Evolutionary conservation across 768 basidiomycete species (phyloP), one percentile per base, ranked within the genome.

Genomic region (Suillus decipiens): DNA sequence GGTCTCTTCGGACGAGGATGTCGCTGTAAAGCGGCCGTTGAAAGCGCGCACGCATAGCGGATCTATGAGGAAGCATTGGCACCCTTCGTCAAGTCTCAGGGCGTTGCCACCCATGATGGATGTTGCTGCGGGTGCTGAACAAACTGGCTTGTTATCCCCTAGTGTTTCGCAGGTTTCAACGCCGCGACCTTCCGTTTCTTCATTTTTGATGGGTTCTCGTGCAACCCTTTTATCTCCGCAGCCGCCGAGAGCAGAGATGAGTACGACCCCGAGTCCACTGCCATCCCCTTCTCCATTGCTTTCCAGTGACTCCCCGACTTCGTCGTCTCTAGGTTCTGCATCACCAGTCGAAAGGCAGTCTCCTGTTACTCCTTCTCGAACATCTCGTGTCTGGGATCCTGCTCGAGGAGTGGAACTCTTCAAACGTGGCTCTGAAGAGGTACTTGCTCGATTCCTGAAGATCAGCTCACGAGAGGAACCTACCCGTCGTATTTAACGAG

Each of bases 371-470:
- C 56, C 36, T 22, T 76, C 73, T 43, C 85, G 83, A 68, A 80
- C 82, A 24, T 84, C 82, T 2, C 83, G 93, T 24, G 88, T 90
- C 5, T 96, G 90, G 87, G 93, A 95, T 72, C 94, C 94, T 19
- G 87, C 88, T 11, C 87, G 93, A 24, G 89, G 89, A 50, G 87
- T 95, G 3, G 94, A 96, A 63, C 69, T 90, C 45, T 94, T 95
- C 77, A 95, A 94, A 74, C 86, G 85, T 59, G 89, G 89, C 15
- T 94, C 93, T 2, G 93, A 96, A 73, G 90, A 95, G 69, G 92
- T 95, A 31, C 80, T 96, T 34, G 86, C 90, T 11, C 81, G 90
- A 55, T 95, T 96, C 75, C 78, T 95, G 78, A 89, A 85, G 70
- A 88, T 89, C 84, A 86, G 89, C 24, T 84, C 88, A 55, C 89